Evolutionary conservation across 2,329 filamentous ascomycete species (phyloP).

Genomic region (Trichoderma afroharzianum): DNA sequence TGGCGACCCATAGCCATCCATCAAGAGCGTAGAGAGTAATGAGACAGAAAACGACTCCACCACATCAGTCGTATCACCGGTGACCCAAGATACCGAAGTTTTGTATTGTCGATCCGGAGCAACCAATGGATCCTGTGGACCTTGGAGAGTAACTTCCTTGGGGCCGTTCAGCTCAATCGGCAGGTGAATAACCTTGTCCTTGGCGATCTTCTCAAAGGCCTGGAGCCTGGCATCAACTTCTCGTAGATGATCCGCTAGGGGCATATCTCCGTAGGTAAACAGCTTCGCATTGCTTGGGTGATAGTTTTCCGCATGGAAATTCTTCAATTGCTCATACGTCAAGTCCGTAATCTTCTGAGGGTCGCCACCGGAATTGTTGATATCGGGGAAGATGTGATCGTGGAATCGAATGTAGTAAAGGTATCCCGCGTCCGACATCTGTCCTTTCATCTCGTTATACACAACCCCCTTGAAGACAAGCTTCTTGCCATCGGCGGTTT

Average conservation of each 20-base stretch:
- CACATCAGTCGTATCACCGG: slow-evolving; percentile 76
- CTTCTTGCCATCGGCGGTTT: slow-evolving; percentile 56
- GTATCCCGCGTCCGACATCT: slow-evolving; percentile 96
- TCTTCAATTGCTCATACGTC: slow-evolving; percentile 82
- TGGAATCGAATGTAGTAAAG: slow-evolving; percentile 94
- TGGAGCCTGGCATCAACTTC: slow-evolving; percentile 73
- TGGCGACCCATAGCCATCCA: slow-evolving; percentile 94
- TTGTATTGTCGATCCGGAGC: slow-evolving; percentile 86
- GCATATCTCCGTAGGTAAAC: slow-evolving; percentile 93
- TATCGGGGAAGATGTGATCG: slow-evolving; percentile 86
- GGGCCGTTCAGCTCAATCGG: slow-evolving; percentile 73
- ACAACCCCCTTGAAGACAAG: slow-evolving; percentile 96
- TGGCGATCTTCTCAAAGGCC: slow-evolving; percentile 65
- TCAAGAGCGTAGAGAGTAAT: slow-evolving; percentile 75
- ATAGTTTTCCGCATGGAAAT: slow-evolving; percentile 90
- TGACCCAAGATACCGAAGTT: slow-evolving; percentile 89
- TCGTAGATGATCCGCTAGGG: slow-evolving; percentile 72
- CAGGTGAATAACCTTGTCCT: slow-evolving; percentile 69
- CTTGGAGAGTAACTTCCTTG: slow-evolving; percentile 65
- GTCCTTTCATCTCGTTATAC: slow-evolving; percentile 99
- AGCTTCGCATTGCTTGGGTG: slow-evolving; percentile 97
- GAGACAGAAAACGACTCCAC: slow-evolving; percentile 85
- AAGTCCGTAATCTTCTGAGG: slow-evolving; percentile 94
- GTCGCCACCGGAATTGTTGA: slow-evolving; percentile 96
- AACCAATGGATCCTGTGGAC: slow-evolving; percentile 82